These are phyloP conservation scores for Durotheca rogersii DNA, from an alignment of 495 filamentous ascomycete species.

Conservation along the genomic window DNA sequence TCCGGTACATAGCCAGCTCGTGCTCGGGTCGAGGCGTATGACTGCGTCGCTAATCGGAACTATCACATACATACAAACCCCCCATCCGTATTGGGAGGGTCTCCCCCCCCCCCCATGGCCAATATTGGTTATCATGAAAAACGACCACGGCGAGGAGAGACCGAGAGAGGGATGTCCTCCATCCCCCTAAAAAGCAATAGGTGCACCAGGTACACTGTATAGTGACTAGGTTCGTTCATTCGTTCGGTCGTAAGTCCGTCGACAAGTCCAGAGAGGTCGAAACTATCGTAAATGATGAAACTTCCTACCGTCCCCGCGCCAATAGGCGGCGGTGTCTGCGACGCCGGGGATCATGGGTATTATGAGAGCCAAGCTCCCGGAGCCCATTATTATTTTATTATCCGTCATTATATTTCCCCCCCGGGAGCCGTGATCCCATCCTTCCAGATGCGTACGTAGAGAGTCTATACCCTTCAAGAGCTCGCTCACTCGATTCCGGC, in stretches of 20 bases:
- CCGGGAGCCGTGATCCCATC: slow-evolving; percentile 1
- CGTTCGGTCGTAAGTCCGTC: too few relatives aligned
- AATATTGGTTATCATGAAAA: slow-evolving; percentile 11
- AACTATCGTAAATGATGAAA: too few relatives aligned
- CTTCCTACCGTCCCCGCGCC: neutral
- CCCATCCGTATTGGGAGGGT: slow-evolving; percentile 8
- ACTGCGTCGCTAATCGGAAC: neutral
- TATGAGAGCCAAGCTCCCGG: slow-evolving; percentile 9
- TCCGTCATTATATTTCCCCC: slow-evolving; percentile 9
- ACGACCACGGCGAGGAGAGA: too few relatives aligned
- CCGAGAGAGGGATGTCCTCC: too few relatives aligned
- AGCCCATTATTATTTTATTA: slow-evolving; percentile 15
- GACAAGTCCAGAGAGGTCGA: slow-evolving; percentile 9
- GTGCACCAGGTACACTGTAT: neutral
- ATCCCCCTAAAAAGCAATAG: slow-evolving; percentile 18
- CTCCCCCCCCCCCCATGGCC: slow-evolving; percentile 16
- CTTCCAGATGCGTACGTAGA: too few relatives aligned
- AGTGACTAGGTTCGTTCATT: too few relatives aligned
- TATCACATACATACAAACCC: neutral
- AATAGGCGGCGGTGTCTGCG: slow-evolving; percentile 3
- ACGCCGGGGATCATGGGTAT: slow-evolving; percentile 2
- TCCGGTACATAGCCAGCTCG: too few relatives aligned
- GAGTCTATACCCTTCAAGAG: too few relatives aligned
- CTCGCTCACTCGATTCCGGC: too few relatives aligned
- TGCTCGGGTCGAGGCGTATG: neutral